phyloP scores from a whole-genome alignment of 2,329 filamentous ascomycete genomes.

The Epichloe aotearoae region DNA sequence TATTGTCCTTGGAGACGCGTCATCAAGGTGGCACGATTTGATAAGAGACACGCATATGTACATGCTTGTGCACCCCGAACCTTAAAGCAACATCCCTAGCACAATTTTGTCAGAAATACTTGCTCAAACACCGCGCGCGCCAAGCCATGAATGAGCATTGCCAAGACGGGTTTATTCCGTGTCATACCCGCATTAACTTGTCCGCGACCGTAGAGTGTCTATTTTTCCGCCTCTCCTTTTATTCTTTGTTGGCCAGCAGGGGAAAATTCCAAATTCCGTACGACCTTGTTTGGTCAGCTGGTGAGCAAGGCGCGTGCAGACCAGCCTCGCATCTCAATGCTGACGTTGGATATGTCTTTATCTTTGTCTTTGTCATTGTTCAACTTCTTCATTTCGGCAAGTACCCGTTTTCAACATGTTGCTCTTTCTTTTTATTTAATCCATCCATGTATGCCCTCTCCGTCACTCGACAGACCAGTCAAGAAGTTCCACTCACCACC shows the following conservation, averaged over 20 bases:
- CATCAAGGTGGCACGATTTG: not conserved
- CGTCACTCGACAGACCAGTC: not conserved
- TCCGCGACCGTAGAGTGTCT: too few species aligned
- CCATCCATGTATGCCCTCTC: too few species aligned
- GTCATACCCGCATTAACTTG: not conserved
- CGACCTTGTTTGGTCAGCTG: not conserved
- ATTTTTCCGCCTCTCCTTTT: not conserved
- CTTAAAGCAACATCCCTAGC: not conserved
- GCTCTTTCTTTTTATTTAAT: not conserved
- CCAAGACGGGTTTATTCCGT: not conserved
- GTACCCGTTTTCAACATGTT: not conserved
- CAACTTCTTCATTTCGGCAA: not conserved
- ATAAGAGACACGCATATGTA: not conserved
- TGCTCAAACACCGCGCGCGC: conserved; percentile 3
- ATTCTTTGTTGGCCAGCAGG: not conserved
- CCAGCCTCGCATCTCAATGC: not conserved
- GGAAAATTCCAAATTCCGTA: not conserved
- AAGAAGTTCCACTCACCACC: not conserved
- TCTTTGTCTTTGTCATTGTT: too few species aligned
- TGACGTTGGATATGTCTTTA: not conserved
- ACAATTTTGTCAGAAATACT: not conserved
- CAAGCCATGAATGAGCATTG: not conserved
- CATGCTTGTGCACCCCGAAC: not conserved
- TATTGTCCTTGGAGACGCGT: not conserved
- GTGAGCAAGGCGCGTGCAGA: not conserved